Conservation (phyloP, 192 early-diverging fungal genomes). For the Funneliformis mosseae region DNA sequence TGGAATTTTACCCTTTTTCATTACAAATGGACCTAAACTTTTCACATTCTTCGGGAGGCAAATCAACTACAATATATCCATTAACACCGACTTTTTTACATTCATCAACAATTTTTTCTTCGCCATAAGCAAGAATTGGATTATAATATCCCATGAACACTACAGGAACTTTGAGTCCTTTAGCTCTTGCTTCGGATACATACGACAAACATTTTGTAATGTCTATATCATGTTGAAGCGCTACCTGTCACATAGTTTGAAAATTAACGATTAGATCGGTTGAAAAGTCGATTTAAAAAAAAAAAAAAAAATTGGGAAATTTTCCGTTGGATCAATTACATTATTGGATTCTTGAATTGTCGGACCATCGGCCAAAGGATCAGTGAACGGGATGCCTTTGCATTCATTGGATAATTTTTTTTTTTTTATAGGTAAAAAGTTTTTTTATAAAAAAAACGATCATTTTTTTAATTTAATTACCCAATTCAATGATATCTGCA, state of each 20-base stretch:
- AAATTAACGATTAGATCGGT: not conserved
- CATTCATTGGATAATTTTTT: not conserved
- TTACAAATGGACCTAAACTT: conserved; percentile 80
- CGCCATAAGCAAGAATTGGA: conserved; percentile 94
- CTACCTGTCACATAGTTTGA: conserved; percentile 56
- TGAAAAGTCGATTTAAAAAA: not conserved
- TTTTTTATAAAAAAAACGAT: no score
- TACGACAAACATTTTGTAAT: conserved; percentile 79
- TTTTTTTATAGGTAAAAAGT: no score
- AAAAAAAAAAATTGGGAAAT: no score
- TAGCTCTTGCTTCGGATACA: conserved; percentile 76
- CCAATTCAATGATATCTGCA: conserved; percentile 94
- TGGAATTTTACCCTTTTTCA: conserved; percentile 69
- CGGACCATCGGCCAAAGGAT: conserved; percentile 96
- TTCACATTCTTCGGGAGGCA: conserved; percentile 95
- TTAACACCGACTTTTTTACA: conserved; percentile 86
- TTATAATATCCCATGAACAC: conserved; percentile 99
- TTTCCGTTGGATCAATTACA: no score
- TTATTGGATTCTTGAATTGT: conserved; percentile 92
- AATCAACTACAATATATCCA: conserved; percentile 96
- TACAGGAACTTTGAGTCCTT: conserved; percentile 86
- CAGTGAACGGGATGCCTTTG: conserved; percentile 91
- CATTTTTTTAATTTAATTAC: conserved; percentile 50
- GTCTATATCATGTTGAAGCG: conserved; percentile 79
- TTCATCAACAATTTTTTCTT: conserved; percentile 79